Evolutionary conservation across 2,329 filamentous ascomycete species (phyloP).

Genomic region (Trichoderma arundinaceum): DNA sequence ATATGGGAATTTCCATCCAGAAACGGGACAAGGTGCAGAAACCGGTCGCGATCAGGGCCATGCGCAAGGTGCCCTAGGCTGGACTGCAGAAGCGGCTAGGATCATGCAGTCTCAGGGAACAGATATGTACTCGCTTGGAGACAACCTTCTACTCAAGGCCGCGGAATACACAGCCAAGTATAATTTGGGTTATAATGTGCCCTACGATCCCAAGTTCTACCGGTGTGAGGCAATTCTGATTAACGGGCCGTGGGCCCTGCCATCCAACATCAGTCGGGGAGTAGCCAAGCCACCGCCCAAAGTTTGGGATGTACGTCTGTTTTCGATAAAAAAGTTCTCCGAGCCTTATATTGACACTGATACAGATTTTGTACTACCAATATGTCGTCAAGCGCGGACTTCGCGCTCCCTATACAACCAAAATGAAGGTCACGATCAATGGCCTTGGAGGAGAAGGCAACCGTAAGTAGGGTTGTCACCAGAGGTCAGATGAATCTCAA

Average conservation of each 20-base stretch:
- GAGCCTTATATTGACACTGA: neutral
- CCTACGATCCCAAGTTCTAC: neutral
- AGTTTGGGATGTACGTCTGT: neutral
- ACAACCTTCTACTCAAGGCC: constrained; percentile 3
- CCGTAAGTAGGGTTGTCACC: neutral
- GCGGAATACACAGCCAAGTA: neutral
- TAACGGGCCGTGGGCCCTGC: neutral
- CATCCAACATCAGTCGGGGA: neutral
- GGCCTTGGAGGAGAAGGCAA: constrained; percentile 1
- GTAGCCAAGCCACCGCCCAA: neutral
- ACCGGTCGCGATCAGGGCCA: neutral
- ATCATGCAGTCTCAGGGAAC: constrained; percentile 9
- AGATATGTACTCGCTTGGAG: neutral
- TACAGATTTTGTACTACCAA: neutral
- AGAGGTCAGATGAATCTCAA: too few species aligned
- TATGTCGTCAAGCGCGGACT: neutral
- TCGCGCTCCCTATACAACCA: neutral
- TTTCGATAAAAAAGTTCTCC: neutral
- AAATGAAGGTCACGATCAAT: neutral
- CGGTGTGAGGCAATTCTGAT: constrained; percentile 3
- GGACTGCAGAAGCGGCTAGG: constrained; percentile 11
- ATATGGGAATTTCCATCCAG: neutral
- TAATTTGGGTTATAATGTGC: neutral
- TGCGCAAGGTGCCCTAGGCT: constrained; percentile 3
- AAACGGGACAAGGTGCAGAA: neutral